A percentile compares a stretch with the other conserved stretches of the same genome.
Evolutionary conservation across 192 early-diverging fungal genomes (phyloP).

Genomic region (Mortierella claussenii): DNA sequence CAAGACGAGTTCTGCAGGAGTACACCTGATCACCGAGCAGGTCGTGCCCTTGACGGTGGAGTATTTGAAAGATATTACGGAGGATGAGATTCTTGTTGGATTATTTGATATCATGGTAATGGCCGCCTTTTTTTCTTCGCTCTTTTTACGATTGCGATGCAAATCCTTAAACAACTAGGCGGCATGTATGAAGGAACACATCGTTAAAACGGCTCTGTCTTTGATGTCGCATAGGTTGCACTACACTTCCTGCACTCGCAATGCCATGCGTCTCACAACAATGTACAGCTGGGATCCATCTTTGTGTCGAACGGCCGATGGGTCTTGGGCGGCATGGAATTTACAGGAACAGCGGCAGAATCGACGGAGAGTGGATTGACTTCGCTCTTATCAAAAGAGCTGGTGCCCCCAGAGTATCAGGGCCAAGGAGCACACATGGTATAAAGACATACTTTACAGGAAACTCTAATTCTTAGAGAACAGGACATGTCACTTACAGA

Average conservation of each 20-base stretch:
- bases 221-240: slow-evolving; percentile 20
- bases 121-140: slow-evolving; percentile 7
- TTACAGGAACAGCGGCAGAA: slow-evolving; percentile 45
- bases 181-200: too few relatives aligned
- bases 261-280: slow-evolving; percentile 49
- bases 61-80: slow-evolving; percentile 35
- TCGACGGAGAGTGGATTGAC: slow-evolving; percentile 25
- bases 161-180: too few relatives aligned
- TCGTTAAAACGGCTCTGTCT: too few relatives aligned
- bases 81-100: slow-evolving; percentile 49
- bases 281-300: slow-evolving; percentile 43
- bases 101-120: slow-evolving; percentile 50
- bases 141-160: background rate
- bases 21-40: slow-evolving; percentile 46
- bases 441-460: background rate
- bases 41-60: slow-evolving; percentile 37
- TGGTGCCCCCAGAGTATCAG: slow-evolving; percentile 38
- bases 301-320: slow-evolving; percentile 51
- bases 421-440: slow-evolving; percentile 10
- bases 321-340: slow-evolving; percentile 50
- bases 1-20: slow-evolving; percentile 37
- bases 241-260: slow-evolving; percentile 52
- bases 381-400: slow-evolving; percentile 32
- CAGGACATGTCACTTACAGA: background rate
- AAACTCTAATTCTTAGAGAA: background rate